phyloP scores from a whole-genome alignment of 495 filamentous ascomycete genomes.

The Thozetella sp. region DNA sequence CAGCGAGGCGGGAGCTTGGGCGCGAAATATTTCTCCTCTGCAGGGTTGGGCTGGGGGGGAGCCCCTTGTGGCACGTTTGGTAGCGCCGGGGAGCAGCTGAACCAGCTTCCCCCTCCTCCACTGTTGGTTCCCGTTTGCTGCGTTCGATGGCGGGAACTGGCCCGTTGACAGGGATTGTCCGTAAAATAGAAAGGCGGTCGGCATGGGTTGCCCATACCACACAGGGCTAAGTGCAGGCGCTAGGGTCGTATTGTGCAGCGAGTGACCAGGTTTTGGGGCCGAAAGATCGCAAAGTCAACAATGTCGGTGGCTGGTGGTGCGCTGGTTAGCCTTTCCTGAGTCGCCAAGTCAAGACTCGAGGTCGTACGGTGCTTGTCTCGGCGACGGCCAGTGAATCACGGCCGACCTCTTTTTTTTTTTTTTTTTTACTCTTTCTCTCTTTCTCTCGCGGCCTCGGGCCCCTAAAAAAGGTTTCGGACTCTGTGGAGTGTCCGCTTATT shows the following conservation, averaged over 20 bases:
- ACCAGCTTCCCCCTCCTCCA: neutral
- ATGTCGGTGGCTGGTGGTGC: neutral
- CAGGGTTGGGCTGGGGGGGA: neutral
- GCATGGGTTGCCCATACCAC: neutral
- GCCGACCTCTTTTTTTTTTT: too few species aligned
- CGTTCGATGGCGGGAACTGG: neutral
- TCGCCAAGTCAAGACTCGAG: neutral
- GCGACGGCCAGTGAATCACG: too few species aligned
- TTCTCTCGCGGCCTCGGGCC: too few species aligned
- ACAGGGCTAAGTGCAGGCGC: neutral
- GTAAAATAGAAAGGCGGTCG: constrained; percentile 1
- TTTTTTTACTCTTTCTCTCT: too few species aligned
- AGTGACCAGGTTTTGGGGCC: constrained; percentile 1
- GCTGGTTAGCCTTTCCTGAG: too few species aligned
- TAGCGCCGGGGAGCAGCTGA: neutral
- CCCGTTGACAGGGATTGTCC: neutral
- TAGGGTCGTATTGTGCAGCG: neutral
- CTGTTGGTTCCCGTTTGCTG: neutral
- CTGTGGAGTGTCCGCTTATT: neutral
- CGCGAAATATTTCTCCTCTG: neutral
- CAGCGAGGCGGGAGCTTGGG: neutral
- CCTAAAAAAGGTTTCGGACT: too few species aligned
- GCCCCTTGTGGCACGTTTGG: too few species aligned
- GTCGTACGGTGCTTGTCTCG: too few species aligned
- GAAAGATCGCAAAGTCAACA: neutral